These are phyloP conservation scores for Calonectria hongkongensis DNA, from an alignment of 2,329 filamentous ascomycete species.

Conservation along the genomic window DNA sequence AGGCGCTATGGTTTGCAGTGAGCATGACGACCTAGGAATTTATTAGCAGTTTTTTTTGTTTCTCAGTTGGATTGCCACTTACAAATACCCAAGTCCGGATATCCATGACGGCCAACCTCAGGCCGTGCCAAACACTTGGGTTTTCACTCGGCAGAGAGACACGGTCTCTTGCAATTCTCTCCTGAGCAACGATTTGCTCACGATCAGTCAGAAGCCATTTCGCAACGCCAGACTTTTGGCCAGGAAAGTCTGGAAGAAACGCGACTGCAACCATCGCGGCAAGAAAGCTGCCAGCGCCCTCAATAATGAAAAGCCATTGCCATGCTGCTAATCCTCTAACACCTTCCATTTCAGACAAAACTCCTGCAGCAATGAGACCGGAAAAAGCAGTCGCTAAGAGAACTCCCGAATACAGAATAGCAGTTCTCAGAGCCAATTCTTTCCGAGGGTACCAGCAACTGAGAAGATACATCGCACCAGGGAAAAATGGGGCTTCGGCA, in stretches of 20 bases:
- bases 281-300: constrained; percentile 66
- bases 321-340: constrained; percentile 74
- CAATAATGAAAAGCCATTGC: constrained; percentile 70
- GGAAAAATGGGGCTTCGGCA: constrained; percentile 52
- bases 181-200: constrained; percentile 39
- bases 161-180: constrained; percentile 48
- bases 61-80: not conserved
- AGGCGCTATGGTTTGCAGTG: constrained; percentile 48
- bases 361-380: constrained; percentile 47
- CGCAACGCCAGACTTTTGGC: constrained; percentile 29
- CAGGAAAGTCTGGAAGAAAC: constrained; percentile 46
- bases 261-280: constrained; percentile 44
- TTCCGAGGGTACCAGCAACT: constrained; percentile 52
- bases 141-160: constrained; percentile 46
- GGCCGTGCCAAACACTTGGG: constrained; percentile 43
- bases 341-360: constrained; percentile 60
- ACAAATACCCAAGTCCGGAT: constrained; percentile 53
- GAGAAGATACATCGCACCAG: constrained; percentile 37
- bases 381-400: constrained; percentile 49
- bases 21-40: constrained; percentile 43
- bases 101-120: constrained; percentile 50
- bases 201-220: constrained; percentile 41
- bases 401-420: constrained; percentile 51
- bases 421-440: constrained; percentile 51
- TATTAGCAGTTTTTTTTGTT: not conserved